Conservation (phyloP, 768 basidiomycete genomes). For the Boletus patriciae region DNA sequence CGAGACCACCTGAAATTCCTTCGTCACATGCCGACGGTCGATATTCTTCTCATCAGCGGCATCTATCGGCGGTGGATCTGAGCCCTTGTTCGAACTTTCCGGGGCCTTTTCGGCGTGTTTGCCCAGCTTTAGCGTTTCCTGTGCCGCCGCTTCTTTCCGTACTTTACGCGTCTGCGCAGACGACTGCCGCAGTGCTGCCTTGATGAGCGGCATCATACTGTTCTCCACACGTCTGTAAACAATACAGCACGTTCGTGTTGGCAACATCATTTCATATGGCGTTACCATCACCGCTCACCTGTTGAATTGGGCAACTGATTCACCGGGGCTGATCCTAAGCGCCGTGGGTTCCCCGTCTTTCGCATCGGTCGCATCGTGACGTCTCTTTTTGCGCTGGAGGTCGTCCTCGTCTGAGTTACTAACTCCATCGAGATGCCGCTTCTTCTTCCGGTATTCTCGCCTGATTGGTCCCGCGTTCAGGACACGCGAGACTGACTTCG, state of each 20-base stretch:
- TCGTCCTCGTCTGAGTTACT: constrained; percentile 28
- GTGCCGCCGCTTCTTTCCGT: constrained; percentile 33
- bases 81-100: constrained; percentile 11
- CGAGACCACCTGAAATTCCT: constrained; percentile 51
- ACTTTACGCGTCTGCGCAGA: constrained; percentile 49
- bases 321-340: constrained; percentile 60
- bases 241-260: constrained; percentile 4
- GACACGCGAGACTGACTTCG: constrained; percentile 66
- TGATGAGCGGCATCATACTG: constrained; percentile 64
- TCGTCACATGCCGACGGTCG: constrained; percentile 19
- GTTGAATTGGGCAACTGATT: constrained; percentile 76
- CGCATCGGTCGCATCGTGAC: constrained; percentile 22
- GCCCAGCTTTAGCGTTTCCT: constrained; percentile 19
- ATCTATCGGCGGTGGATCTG: constrained; percentile 15
- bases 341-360: constrained; percentile 19
- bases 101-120: constrained; percentile 10
- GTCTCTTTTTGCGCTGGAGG: constrained; percentile 30
- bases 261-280: constrained; percentile 13
- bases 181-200: constrained; percentile 58
- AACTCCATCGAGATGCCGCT: constrained; percentile 35
- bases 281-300: constrained; percentile 43
- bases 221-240: constrained; percentile 66
- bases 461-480: constrained; percentile 62
- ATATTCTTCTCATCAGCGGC: constrained; percentile 22
- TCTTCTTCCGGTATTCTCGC: constrained; percentile 53